These are phyloP conservation scores for Cladobotryum mycophilum DNA, from an alignment of 2,329 filamentous ascomycete genomes.

Conservation along the genomic window DNA sequence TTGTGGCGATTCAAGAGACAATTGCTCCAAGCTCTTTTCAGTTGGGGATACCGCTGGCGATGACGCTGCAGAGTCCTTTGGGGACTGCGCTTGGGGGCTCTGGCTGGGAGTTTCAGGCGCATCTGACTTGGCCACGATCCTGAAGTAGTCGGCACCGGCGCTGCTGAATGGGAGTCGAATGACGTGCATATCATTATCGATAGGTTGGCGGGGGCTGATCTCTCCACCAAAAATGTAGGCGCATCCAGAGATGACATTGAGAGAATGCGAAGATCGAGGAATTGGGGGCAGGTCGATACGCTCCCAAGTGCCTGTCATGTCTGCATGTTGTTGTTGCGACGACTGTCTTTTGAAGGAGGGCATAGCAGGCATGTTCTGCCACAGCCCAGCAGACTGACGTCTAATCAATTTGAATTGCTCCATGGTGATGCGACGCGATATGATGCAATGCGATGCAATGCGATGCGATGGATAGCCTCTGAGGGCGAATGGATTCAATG, in stretches of 20 bases:
- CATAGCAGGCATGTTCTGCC: conserved; percentile 38
- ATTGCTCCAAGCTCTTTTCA: conserved; percentile 36
- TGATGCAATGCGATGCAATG: background rate
- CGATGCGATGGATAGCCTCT: too few species aligned
- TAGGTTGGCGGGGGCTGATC: conserved; percentile 55
- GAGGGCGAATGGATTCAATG: too few species aligned
- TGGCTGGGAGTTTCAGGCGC: conserved; percentile 21
- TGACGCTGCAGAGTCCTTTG: conserved; percentile 1
- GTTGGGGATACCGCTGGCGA: conserved; percentile 1
- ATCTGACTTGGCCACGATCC: conserved; percentile 47
- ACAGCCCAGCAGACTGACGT: conserved; percentile 49
- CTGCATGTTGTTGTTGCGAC: conserved; percentile 16
- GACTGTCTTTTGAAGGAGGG: conserved; percentile 17
- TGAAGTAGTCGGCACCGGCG: conserved; percentile 53
- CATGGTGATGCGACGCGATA: conserved; percentile 28
- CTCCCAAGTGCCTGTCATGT: conserved; percentile 55
- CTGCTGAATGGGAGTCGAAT: conserved; percentile 54
- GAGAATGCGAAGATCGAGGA: conserved; percentile 66
- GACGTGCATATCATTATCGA: conserved; percentile 67
- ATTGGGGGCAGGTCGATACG: conserved; percentile 50
- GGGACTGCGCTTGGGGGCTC: conserved; percentile 9
- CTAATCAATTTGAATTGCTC: conserved; percentile 48
- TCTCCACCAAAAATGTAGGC: conserved; percentile 76
- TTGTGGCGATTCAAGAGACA: conserved; percentile 30
- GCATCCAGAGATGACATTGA: conserved; percentile 51